Evolutionary conservation across 495 filamentous ascomycete species (phyloP).

Genomic region (Penicillium mononematosum): DNA sequence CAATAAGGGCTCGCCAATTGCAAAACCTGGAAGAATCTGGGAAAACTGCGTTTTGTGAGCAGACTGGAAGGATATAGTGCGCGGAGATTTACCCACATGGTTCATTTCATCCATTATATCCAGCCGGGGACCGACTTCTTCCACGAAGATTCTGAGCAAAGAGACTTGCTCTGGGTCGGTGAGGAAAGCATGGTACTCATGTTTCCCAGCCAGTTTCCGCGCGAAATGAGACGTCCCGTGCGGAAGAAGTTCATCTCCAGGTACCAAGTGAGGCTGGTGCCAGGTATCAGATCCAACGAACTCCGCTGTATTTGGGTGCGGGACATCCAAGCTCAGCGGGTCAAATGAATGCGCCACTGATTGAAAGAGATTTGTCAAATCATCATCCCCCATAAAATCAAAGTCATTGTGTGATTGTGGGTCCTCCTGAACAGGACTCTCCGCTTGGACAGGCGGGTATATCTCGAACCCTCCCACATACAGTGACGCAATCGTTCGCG

Average conservation of each 20-base stretch:
- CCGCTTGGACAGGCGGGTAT: constrained; percentile 60
- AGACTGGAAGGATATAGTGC: neutral
- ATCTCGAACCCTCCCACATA: constrained; percentile 78
- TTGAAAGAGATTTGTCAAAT: constrained; percentile 27
- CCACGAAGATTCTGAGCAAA: constrained; percentile 88
- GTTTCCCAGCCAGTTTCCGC: constrained; percentile 28
- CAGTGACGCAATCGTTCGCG: constrained; percentile 84
- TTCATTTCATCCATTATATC: constrained; percentile 84
- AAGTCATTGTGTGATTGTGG: constrained; percentile 40
- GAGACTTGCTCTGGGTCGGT: constrained; percentile 71
- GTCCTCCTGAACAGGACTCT: constrained; percentile 36
- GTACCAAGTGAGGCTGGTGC: constrained; percentile 26
- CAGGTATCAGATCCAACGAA: constrained; percentile 24
- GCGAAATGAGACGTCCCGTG: constrained; percentile 30
- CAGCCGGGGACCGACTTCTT: constrained; percentile 93
- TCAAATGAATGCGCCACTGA: constrained; percentile 32
- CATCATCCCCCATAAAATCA: constrained; percentile 28
- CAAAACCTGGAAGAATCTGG: constrained; percentile 73
- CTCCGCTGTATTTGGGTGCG: constrained; percentile 17
- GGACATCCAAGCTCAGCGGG: constrained; percentile 18
- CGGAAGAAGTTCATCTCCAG: constrained; percentile 30
- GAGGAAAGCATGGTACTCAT: constrained; percentile 54
- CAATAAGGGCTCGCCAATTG: constrained; percentile 84
- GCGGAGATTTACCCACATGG: constrained; percentile 55
- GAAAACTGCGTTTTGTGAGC: constrained; percentile 60